Percentiles rank a stretch among this genome's conserved stretches.
phyloP scores from a whole-genome alignment of 2,329 filamentous ascomycete genomes.

The Exophiala sp. region DNA sequence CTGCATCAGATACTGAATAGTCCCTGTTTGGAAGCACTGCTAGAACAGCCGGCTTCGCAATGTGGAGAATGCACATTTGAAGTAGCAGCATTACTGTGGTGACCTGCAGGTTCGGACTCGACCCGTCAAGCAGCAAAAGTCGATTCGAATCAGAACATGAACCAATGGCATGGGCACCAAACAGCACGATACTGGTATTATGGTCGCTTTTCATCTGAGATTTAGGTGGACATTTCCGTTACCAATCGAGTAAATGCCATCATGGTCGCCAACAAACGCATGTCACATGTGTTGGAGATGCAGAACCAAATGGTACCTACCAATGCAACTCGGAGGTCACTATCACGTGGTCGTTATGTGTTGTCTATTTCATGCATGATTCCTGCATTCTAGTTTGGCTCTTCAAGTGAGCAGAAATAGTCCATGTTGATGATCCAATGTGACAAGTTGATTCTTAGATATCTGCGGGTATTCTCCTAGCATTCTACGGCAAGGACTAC shows the following conservation, averaged over 20 bases:
- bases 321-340: background rate
- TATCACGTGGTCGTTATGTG: no score
- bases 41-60: constrained; percentile 1
- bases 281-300: background rate
- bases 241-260: background rate
- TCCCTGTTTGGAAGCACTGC: constrained; percentile 2
- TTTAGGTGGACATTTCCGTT: background rate
- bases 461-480: no score
- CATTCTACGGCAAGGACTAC: no score
- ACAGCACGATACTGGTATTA: constrained; percentile 4
- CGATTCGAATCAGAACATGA: background rate
- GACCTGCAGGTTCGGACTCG: background rate
- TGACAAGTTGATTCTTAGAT: no score
- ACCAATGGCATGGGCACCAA: constrained; percentile 7
- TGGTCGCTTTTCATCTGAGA: background rate
- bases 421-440: no score
- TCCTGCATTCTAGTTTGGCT: no score
- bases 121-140: background rate
- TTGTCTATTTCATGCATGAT: no score
- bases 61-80: no score
- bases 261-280: background rate
- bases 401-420: no score
- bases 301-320: background rate
- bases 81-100: background rate
- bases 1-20: constrained; percentile 13